Conservation (phyloP, 345 rosid species). For the Syzygium jambos region DNA sequence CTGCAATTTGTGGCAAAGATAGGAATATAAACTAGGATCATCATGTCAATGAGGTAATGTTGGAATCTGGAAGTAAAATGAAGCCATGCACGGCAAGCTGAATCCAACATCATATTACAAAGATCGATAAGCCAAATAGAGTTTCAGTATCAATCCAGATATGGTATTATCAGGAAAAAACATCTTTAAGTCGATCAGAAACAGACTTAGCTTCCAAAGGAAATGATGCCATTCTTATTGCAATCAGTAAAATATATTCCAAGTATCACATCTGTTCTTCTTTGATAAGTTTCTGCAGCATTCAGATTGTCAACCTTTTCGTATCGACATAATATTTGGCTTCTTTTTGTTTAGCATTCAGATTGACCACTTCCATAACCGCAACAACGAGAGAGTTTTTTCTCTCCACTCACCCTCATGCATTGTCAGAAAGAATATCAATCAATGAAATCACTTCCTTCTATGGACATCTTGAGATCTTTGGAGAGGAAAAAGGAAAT, state of each 20-base stretch:
- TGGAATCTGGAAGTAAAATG: not conserved
- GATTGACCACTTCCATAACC: not conserved
- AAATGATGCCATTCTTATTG: not conserved
- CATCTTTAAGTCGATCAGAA: not conserved
- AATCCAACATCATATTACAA: not conserved
- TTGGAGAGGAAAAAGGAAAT: not conserved
- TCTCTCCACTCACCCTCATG: not conserved
- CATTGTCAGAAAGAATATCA: not conserved
- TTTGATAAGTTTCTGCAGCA: not conserved
- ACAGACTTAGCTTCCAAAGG: not conserved
- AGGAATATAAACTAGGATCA: not conserved
- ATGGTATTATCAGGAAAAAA: not conserved
- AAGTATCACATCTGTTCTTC: not conserved
- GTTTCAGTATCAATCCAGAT: not conserved
- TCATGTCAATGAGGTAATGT: not conserved
- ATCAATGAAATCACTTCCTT: not conserved
- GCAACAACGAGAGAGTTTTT: not conserved
- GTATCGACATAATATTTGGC: not conserved
- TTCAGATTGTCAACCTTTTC: not conserved
- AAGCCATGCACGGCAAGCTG: not conserved
- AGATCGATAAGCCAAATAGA: not conserved
- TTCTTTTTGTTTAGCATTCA: not conserved
- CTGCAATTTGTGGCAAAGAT: slow-evolving; percentile 7
- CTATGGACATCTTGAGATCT: not conserved
- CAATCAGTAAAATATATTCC: not conserved